Conservation (phyloP, 495 filamentous ascomycete genomes). For the Penicillium paxilli region DNA sequence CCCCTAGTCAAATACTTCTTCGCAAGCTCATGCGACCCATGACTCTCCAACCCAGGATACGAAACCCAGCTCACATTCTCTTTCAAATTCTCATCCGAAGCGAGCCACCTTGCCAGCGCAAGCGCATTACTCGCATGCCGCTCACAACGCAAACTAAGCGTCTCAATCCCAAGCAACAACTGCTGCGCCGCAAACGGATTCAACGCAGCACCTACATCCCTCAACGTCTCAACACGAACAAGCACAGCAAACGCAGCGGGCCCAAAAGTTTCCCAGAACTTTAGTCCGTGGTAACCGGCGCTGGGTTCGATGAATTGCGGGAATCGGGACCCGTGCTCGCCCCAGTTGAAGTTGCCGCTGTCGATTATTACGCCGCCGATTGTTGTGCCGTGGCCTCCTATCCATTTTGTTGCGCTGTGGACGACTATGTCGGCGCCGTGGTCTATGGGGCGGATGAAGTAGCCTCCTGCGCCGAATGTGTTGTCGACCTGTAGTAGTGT, state of each 20-base stretch:
- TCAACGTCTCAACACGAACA: conserved; percentile 80
- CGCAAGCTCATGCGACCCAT: conserved; percentile 74
- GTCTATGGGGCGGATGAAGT: conserved; percentile 84
- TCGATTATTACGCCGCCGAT: conserved; percentile 90
- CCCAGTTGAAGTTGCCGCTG: conserved; percentile 96
- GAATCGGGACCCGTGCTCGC: conserved; percentile 81
- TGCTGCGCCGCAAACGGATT: conserved; percentile 98
- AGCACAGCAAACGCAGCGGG: conserved; percentile 80
- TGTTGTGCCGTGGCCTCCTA: conserved; percentile 95
- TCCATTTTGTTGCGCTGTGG: conserved; percentile 98
- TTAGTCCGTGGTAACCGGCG: conserved; percentile 92
- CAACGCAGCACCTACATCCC: conserved; percentile 80
- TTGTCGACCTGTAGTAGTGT: conserved; percentile 79
- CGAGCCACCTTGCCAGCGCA: conserved; percentile 78
- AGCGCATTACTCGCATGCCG: conserved; percentile 85
- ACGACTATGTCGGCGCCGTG: conserved; percentile 95
- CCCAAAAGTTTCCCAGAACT: conserved; percentile 97
- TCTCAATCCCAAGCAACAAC: conserved; percentile 87
- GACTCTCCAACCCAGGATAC: conserved; percentile 85
- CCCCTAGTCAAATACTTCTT: conserved; percentile 90
- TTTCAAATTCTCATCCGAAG: conserved; percentile 80
- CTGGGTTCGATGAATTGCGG: conserved; percentile 92
- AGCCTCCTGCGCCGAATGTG: conserved; percentile 96
- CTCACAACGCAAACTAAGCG: conserved; percentile 81
- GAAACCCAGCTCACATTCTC: conserved; percentile 89